Evolutionary conservation across 2,329 filamentous ascomycete genomes (phyloP).

Genomic region (Hymenoscyphus linearis): DNA sequence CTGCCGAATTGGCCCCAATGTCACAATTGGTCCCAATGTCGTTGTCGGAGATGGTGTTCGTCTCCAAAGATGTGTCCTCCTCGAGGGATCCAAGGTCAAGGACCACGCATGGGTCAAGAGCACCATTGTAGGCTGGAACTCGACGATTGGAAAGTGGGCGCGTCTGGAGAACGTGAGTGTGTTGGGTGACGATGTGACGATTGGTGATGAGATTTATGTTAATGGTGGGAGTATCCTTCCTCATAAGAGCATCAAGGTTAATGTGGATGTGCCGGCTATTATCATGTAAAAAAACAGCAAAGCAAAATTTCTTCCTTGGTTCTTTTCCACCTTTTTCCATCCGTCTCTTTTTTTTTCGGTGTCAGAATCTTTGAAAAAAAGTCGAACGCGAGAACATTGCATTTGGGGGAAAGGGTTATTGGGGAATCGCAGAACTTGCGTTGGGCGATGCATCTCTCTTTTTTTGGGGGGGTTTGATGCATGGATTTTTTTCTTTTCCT

Average conservation of each 20-base stretch:
- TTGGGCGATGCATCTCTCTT: too few species aligned
- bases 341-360: too few species aligned
- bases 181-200: conserved; percentile 93
- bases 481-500: too few species aligned
- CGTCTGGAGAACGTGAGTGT: conserved; percentile 98
- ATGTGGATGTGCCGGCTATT: conserved; percentile 75
- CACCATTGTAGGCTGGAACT: conserved; percentile 98
- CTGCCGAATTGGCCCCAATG: conserved; percentile 96
- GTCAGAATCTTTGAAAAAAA: too few species aligned
- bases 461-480: too few species aligned
- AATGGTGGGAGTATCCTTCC: conserved; percentile 93
- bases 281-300: conserved; percentile 51
- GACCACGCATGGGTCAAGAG: conserved; percentile 99
- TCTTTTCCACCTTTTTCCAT: neutral
- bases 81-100: conserved; percentile 89
- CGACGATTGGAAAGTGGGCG: conserved; percentile 90
- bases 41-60: conserved; percentile 91
- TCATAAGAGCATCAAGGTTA: conserved; percentile 98
- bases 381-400: too few species aligned
- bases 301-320: neutral
- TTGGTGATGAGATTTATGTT: conserved; percentile 97
- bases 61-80: conserved; percentile 85
- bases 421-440: too few species aligned
- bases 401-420: too few species aligned
- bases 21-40: conserved; percentile 90